phyloP scores from a whole-genome alignment of 2,329 filamentous ascomycete species.

The Macrophomina phaseolina region DNA sequence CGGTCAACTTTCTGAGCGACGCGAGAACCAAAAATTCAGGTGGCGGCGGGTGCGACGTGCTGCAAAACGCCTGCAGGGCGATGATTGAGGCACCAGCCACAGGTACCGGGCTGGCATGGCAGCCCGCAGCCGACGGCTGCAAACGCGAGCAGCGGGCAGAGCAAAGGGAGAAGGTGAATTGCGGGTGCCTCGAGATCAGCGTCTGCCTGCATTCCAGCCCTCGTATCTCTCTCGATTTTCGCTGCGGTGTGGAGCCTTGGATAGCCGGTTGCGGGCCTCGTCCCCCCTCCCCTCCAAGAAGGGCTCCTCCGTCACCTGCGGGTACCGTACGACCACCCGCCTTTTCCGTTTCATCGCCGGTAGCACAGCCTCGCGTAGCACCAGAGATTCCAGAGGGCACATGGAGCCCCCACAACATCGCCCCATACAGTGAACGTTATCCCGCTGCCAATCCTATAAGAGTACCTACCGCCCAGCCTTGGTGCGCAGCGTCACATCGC shows the following conservation, averaged over 20 bases:
- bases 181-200: not conserved
- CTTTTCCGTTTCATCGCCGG: conserved; percentile 7
- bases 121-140: not conserved
- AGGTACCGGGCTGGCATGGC: not conserved
- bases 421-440: conserved; percentile 10
- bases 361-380: conserved; percentile 20
- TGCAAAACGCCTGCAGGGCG: conserved; percentile 17
- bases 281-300: not conserved
- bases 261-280: conserved; percentile 10
- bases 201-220: not conserved
- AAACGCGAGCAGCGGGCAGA: not conserved
- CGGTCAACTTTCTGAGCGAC: not conserved
- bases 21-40: conserved; percentile 1
- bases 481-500: not conserved
- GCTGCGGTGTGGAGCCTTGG: conserved; percentile 1
- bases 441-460: not conserved
- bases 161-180: not conserved
- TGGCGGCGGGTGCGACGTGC: conserved; percentile 21
- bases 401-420: conserved; percentile 2
- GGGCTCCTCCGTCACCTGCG: not conserved
- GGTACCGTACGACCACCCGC: not conserved
- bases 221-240: not conserved
- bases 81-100: not conserved
- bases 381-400: conserved; percentile 9
- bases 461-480: not conserved